These are phyloP conservation scores for barley (Hordeum vulgare) DNA, from an alignment of 176 grass and related monocot species.

Conservation along the genomic window DNA sequence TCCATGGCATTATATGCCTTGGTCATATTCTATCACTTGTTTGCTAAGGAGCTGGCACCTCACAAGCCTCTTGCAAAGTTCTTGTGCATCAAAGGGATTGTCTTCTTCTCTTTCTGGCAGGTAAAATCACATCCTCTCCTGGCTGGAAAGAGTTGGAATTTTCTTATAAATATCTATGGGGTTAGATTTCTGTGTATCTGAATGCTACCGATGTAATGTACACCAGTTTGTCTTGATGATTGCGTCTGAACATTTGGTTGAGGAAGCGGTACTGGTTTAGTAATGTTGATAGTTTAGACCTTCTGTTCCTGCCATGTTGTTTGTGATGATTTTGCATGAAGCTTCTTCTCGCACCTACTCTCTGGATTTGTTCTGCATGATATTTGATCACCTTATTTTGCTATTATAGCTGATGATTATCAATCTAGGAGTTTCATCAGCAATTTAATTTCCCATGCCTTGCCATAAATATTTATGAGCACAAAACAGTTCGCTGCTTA, in stretches of 20 bases:
- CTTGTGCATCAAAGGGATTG: conserved; percentile 89
- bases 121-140: conserved; percentile 29
- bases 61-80: conserved; percentile 95
- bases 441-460: not conserved
- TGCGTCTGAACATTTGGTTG: not conserved
- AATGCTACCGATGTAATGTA: not conserved
- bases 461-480: not conserved
- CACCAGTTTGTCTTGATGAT: not conserved
- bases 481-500: not conserved
- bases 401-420: not conserved
- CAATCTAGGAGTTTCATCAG: not conserved
- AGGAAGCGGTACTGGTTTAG: not conserved
- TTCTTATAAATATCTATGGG: not conserved
- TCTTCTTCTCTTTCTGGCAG: conserved; percentile 99
- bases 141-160: not conserved
- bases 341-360: not conserved
- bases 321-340: not conserved
- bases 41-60: conserved; percentile 91
- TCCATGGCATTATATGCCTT: conserved; percentile 83
- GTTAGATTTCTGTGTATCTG: not conserved
- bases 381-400: not conserved
- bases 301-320: not conserved
- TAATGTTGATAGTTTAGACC: not conserved
- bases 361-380: not conserved
- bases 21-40: conserved; percentile 92